Base-by-base conservation (phyloP, 768 basidiomycete species). In the Phanerochaete sordida region DNA sequence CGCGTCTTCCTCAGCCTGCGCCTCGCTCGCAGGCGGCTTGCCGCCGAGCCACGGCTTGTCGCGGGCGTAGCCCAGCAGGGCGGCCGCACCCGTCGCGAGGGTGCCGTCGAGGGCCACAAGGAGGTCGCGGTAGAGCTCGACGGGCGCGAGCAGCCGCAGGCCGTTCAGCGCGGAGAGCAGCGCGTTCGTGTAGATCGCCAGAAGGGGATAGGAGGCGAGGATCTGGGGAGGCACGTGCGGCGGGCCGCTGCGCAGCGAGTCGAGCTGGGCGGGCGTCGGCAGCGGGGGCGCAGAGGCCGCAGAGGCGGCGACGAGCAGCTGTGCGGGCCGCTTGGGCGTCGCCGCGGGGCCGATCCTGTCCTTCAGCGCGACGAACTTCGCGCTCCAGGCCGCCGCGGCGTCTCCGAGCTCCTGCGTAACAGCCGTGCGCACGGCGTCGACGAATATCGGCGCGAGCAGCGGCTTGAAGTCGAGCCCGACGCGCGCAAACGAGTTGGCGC, bases 391-490 rank as follows among this genome's bases (percentile, higher is more conserved):
- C 0, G 66, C 67, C 3, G 73, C 62, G 0, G 81, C 82, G 0
- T 71, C 70, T 7, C 71, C 69, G 49, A 91, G 72, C 43, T 87
- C 85, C 27, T 76, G 75, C 9, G 75, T 74, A 33, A 90, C 83
- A 7, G 84, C 80, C 27, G 75, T 71, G 3, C 81, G 70, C 12
- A 94, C 87, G 1, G 90, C 88, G 47, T 76, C 72, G 39, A 80
- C 79, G 69, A 95, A 86, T 2, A 90, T 75, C n/a, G 81, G 79
- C 2, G 81, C 81, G 30, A 97, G 75, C 19, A 88, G 73, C 0
- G 79, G 73, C 31, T 87, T 84, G 72, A 99, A 98, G 70, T 97
- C 95, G 66, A 96, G 80, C 0, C 96, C 96, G 16, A 96, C 82
- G n/a, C 95, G 85, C 0, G 92, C 81, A 68, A 97, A 97, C 0